Conservation (phyloP, 176 grass and related monocot genomes). For the Poa annua region DNA sequence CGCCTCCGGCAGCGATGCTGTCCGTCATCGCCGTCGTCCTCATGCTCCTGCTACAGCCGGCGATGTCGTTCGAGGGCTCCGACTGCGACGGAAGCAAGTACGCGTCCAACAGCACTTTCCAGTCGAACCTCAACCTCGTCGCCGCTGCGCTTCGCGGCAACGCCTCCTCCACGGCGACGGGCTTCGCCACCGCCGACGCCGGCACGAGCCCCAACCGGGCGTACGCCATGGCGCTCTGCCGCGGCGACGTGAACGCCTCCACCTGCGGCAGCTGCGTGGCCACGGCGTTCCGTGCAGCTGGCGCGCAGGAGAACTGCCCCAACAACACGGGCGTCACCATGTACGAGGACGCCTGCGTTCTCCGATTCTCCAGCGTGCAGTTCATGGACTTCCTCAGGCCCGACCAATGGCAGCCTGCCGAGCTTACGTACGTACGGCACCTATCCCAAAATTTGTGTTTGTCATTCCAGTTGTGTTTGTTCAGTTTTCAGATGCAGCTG, state of each 20-base stretch:
- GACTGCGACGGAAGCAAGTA: conserved; percentile 2
- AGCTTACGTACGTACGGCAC: not conserved
- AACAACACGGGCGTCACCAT: conserved; percentile 21
- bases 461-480: too few species aligned
- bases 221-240: conserved; percentile 57
- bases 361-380: conserved; percentile 48
- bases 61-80: not conserved
- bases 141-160: conserved; percentile 7
- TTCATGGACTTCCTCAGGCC: conserved; percentile 30
- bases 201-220: conserved; percentile 37
- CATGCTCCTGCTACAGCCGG: not conserved
- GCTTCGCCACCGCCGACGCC: conserved; percentile 29
- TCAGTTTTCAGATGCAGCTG: not conserved
- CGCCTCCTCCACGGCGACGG: conserved; percentile 9
- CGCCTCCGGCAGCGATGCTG: conserved; percentile 19
- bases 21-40: not conserved
- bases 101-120: conserved; percentile 28
- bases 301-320: conserved; percentile 17
- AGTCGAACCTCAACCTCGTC: conserved; percentile 35
- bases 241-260: conserved; percentile 53
- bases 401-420: conserved; percentile 21
- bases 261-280: conserved; percentile 49
- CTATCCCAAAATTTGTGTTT: not conserved
- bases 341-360: conserved; percentile 46
- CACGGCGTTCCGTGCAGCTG: not conserved